Percentiles rank a stretch among this genome's conserved stretches.
Evolutionary conservation across 345 rosid genomes (phyloP).

Genomic region (Balakata baccata): DNA sequence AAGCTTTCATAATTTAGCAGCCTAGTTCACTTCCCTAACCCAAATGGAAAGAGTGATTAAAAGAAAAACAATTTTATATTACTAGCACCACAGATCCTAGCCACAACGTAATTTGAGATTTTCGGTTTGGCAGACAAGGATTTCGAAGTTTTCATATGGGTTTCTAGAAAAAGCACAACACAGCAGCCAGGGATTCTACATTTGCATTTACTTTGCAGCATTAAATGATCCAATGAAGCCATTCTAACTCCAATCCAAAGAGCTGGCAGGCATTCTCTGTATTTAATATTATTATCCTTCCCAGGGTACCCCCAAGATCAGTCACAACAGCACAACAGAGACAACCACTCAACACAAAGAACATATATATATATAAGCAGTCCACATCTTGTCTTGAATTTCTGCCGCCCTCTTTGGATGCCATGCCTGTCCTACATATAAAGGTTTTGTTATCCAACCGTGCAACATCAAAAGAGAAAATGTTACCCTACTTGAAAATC

Average conservation of each 20-base stretch:
- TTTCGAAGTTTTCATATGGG: too few species aligned
- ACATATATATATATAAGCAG: not conserved
- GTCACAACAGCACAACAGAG: not conserved
- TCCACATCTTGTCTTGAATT: constrained; percentile 8
- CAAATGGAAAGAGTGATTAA: too few species aligned
- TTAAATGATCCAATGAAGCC: not conserved
- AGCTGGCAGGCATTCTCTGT: too few species aligned
- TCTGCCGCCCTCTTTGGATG: constrained; percentile 5
- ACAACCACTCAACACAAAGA: not conserved
- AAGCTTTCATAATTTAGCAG: too few species aligned
- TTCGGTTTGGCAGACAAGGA: too few species aligned
- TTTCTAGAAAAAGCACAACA: too few species aligned
- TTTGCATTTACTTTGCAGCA: not conserved
- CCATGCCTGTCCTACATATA: not conserved
- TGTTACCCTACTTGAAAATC: too few species aligned
- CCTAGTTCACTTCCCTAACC: too few species aligned
- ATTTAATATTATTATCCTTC: not conserved
- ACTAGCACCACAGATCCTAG: too few species aligned
- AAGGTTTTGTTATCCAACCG: constrained; percentile 1
- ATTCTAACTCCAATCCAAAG: not conserved
- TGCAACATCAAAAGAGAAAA: not conserved
- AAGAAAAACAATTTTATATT: too few species aligned
- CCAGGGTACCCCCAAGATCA: not conserved
- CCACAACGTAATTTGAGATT: too few species aligned
- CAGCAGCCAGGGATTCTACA: too few species aligned